Percentiles rank a stretch among this genome's conserved stretches.
phyloP scores from a whole-genome alignment of 2,329 filamentous ascomycete species.

The Alternaria arborescens region DNA sequence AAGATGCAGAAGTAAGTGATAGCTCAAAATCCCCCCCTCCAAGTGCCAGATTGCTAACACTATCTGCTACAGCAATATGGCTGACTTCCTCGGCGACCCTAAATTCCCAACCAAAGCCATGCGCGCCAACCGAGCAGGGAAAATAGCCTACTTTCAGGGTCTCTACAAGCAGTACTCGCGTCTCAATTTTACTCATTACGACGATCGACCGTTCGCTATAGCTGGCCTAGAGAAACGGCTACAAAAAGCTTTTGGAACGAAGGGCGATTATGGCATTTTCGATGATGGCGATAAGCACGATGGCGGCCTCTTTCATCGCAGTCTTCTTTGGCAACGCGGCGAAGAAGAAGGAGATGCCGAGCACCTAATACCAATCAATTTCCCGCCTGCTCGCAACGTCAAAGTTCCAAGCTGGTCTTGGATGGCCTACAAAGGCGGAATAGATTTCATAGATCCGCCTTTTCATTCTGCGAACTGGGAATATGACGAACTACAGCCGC shows the following conservation, averaged over 20 bases:
- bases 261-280: slow-evolving; percentile 47
- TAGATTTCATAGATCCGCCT: slow-evolving; percentile 19
- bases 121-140: too few species aligned
- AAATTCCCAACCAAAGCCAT: too few species aligned
- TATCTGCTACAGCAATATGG: too few species aligned
- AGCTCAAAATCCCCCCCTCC: too few species aligned
- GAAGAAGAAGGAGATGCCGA: neutral
- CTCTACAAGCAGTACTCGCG: too few species aligned
- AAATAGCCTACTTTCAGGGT: too few species aligned
- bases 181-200: too few species aligned
- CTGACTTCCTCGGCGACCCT: too few species aligned
- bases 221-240: slow-evolving; percentile 46
- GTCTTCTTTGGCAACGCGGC: slow-evolving; percentile 43
- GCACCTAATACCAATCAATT: slow-evolving; percentile 7
- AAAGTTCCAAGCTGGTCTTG: slow-evolving; percentile 25
- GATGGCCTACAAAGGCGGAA: slow-evolving; percentile 28
- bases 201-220: too few species aligned
- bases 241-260: slow-evolving; percentile 23
- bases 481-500: slow-evolving; percentile 5
- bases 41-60: too few species aligned
- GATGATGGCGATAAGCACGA: slow-evolving; percentile 24
- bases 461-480: slow-evolving; percentile 12
- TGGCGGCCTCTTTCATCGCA: slow-evolving; percentile 30
- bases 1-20: too few species aligned
- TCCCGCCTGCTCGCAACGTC: neutral